Evolutionary conservation across 1,139 yeast species (phyloP).

Genomic region (Magnusiomyces suaveolens): DNA sequence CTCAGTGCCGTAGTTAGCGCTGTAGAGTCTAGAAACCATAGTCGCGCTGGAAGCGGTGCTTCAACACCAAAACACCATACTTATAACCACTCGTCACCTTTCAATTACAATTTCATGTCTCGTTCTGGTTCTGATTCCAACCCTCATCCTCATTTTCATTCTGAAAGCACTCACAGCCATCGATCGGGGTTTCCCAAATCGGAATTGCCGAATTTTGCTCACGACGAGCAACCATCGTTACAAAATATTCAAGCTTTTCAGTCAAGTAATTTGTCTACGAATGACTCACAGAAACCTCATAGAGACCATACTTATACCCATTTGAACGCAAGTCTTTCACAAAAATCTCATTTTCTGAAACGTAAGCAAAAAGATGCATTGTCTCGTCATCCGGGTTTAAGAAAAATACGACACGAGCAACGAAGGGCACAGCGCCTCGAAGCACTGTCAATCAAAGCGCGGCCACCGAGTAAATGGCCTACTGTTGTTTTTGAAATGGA

Average conservation of each 20-base stretch:
- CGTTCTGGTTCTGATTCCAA: neutral
- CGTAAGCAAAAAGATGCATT: neutral
- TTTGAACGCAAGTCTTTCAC: too few relatives aligned
- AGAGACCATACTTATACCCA: neutral
- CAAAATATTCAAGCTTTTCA: too few relatives aligned
- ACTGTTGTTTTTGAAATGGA: constrained; percentile 10
- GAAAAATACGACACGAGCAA: neutral
- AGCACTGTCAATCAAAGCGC: neutral
- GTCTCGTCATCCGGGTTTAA: neutral
- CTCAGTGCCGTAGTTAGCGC: neutral
- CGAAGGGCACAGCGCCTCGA: neutral
- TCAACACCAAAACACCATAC: neutral
- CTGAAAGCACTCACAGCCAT: neutral
- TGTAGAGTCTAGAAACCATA: neutral
- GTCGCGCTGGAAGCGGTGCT: neutral
- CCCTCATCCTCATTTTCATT: neutral
- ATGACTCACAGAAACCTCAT: neutral
- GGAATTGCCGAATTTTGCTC: neutral
- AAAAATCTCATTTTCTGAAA: neutral
- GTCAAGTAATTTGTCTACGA: neutral
- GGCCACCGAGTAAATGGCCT: constrained; percentile 11
- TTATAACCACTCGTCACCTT: neutral
- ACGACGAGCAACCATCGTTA: too few relatives aligned
- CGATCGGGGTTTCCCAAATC: neutral
- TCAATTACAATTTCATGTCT: neutral